Percentiles rank a stretch among this genome's conserved stretches.
These are phyloP conservation scores for Schrenkiella parvula DNA, from an alignment of 345 rosid genomes.

Conservation along the genomic window DNA sequence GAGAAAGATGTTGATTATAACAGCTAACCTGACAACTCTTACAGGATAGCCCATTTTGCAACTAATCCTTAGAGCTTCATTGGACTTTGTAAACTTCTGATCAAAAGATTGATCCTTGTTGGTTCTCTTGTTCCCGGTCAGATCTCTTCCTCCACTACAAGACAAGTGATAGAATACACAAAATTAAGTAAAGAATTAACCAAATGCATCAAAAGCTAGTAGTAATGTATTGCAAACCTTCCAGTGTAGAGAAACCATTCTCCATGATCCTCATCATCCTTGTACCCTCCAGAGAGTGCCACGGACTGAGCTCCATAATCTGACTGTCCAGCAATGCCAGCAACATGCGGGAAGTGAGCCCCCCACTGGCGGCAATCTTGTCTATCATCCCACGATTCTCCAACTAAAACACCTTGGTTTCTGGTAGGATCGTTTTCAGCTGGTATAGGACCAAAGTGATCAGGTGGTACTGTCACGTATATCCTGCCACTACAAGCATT, in stretches of 20 bases:
- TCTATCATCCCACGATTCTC: slow-evolving; percentile 70
- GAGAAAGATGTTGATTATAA: neutral
- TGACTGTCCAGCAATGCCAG: slow-evolving; percentile 79
- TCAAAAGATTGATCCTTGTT: slow-evolving; percentile 68
- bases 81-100: slow-evolving; percentile 51
- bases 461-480: slow-evolving; percentile 56
- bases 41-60: slow-evolving; percentile 80
- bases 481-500: slow-evolving; percentile 84
- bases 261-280: slow-evolving; percentile 84
- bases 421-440: slow-evolving; percentile 67
- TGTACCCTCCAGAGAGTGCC: slow-evolving; percentile 73
- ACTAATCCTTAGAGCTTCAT: slow-evolving; percentile 67
- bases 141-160: slow-evolving; percentile 81
- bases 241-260: slow-evolving; percentile 30
- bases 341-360: slow-evolving; percentile 67
- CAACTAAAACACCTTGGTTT: slow-evolving; percentile 65
- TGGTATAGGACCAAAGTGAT: slow-evolving; percentile 77
- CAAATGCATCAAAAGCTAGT: neutral
- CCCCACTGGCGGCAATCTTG: slow-evolving; percentile 77
- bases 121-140: slow-evolving; percentile 68
- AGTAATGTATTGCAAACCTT: slow-evolving; percentile 3
- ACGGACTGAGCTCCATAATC: slow-evolving; percentile 73
- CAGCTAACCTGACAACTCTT: slow-evolving; percentile 70
- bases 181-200: neutral
- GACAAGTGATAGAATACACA: neutral